Conservation (phyloP, 495 filamentous ascomycete species). For the Pyrenopolyporus hunteri region DNA sequence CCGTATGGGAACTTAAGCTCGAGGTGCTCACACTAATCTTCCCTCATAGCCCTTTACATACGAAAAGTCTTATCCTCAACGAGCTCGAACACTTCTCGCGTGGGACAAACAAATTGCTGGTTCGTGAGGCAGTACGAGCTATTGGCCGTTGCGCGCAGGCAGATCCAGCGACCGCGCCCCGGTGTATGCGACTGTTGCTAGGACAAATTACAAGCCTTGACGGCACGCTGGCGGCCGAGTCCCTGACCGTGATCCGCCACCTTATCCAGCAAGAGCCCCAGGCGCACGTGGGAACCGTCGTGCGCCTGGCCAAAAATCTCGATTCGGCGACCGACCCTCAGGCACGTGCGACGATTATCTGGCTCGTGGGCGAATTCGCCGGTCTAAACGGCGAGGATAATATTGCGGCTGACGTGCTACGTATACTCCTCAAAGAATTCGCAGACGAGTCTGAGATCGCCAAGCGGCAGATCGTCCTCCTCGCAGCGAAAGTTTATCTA, state of each 20-base stretch:
- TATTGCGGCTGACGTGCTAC: slow-evolving; percentile 89
- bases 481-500: slow-evolving; percentile 94
- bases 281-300: slow-evolving; percentile 77
- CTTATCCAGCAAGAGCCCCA: slow-evolving; percentile 89
- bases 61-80: slow-evolving; percentile 84
- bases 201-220: slow-evolving; percentile 83
- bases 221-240: slow-evolving; percentile 85
- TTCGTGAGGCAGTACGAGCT: slow-evolving; percentile 86
- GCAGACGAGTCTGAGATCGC: slow-evolving; percentile 80
- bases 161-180: slow-evolving; percentile 67
- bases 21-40: slow-evolving; percentile 90
- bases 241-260: slow-evolving; percentile 90
- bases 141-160: slow-evolving; percentile 91
- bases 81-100: slow-evolving; percentile 93
- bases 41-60: slow-evolving; percentile 73
- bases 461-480: slow-evolving; percentile 87
- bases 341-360: slow-evolving; percentile 91
- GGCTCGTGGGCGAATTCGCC: slow-evolving; percentile 95
- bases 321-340: slow-evolving; percentile 82
- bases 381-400: slow-evolving; percentile 78
- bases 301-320: slow-evolving; percentile 89
- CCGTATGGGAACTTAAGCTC: slow-evolving; percentile 88
- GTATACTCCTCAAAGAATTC: slow-evolving; percentile 87
- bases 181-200: slow-evolving; percentile 82
- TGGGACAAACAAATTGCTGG: slow-evolving; percentile 73